Evolutionary conservation across 202 grass and related monocot species (phyloP), one percentile per base, ranked within the genome.

Genomic region (Setaria viridis): DNA sequence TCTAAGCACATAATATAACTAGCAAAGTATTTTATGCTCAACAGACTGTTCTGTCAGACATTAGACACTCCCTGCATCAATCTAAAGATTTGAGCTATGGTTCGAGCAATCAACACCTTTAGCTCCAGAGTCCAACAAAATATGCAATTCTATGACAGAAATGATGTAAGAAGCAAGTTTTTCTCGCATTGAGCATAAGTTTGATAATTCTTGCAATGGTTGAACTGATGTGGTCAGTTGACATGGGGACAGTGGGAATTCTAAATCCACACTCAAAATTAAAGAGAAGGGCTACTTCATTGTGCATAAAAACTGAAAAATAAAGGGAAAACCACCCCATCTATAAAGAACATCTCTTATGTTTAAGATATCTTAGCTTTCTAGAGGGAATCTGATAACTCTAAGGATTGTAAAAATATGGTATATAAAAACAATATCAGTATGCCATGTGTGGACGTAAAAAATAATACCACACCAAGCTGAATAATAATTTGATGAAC

Each of bases 271-370:
- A 59, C 34, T 78, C 21, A 16, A 17, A 19, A 13, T 46, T 65
- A 53, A 15, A 42, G 20, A 15, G 30, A 4, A 75, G n/a, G 33
- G 42, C 58, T 54, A 72, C 25, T 88, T 64, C 46, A 60, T 62
- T 54, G 25, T 64, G 16, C 34, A 62, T 55, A 53, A n/a, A 19
- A 62, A 60, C 0, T 19, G 6, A 35, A 76, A 46, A 45, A 9
- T 29, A 35, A 76, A 35, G 51, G 21, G n/a, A 9, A 11, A 85
- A 70, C n/a, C 47, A 70, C 68, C 75, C 75, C 13, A 67, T 48
- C 17, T 34, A 56, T 56, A 25, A 77, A 48, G 0, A 41, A 72
- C 2, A 4, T 58, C 39, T 77, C 6, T 8, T 19, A 81, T 68
- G 12, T 41, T 62, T 50, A 76, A 62, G 5, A 46, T 21, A 68